Conservation (phyloP, 2,329 filamentous ascomycete species). For the Septoria linicola region DNA sequence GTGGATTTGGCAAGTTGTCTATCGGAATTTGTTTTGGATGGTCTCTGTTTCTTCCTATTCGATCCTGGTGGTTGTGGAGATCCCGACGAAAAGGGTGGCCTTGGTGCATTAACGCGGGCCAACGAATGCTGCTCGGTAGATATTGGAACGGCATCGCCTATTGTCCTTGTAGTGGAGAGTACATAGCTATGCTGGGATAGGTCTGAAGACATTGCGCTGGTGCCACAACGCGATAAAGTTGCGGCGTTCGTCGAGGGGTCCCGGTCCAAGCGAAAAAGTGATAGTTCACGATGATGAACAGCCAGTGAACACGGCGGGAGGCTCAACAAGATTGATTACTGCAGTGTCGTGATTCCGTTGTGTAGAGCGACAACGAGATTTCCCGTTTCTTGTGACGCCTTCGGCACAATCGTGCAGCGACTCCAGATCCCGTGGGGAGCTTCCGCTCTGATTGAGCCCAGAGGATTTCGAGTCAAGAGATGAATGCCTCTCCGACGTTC, state of each 20-base stretch:
- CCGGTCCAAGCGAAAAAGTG: conserved; percentile 9
- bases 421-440: not conserved
- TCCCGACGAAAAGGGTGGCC: conserved; percentile 19
- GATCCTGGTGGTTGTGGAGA: conserved; percentile 22
- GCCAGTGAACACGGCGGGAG: not conserved
- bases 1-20: conserved; percentile 43
- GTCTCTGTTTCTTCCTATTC: conserved; percentile 31
- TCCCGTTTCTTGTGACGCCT: not conserved
- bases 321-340: not conserved
- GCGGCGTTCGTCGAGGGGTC: conserved; percentile 14
- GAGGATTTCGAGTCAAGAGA: conserved; percentile 2
- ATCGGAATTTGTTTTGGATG: conserved; percentile 42
- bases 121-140: conserved; percentile 14
- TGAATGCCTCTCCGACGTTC: conserved; percentile 6
- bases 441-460: conserved; percentile 1
- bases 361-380: not conserved
- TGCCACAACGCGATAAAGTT: conserved; percentile 20
- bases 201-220: conserved; percentile 22
- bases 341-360: not conserved
- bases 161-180: conserved; percentile 16
- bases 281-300: conserved; percentile 5
- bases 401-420: conserved; percentile 1
- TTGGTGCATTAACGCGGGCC: conserved; percentile 22
- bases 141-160: conserved; percentile 18
- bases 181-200: conserved; percentile 16